Percentiles rank a stretch among this genome's conserved stretches.
Evolutionary conservation across 2,329 filamentous ascomycete species (phyloP).

Genomic region (Penicillium polonicum): DNA sequence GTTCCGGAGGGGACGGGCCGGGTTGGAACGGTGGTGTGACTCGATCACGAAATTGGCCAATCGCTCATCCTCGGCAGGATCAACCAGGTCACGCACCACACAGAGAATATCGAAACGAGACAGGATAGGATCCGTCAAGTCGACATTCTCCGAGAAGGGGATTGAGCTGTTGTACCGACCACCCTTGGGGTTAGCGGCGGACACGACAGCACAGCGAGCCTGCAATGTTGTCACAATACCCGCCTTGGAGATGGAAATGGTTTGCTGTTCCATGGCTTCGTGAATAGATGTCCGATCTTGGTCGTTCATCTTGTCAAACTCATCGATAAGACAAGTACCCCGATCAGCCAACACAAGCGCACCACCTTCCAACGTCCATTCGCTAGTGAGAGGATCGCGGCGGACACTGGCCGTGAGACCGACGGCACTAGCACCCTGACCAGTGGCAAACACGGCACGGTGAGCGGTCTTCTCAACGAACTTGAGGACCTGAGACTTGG

Average conservation of each 20-base stretch:
- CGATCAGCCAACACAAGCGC: conserved; percentile 92
- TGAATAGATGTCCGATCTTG: conserved; percentile 97
- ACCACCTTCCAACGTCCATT: conserved; percentile 97
- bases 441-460: conserved; percentile 93
- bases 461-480: conserved; percentile 98
- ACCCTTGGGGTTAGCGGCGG: conserved; percentile 92
- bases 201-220: conserved; percentile 92
- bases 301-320: conserved; percentile 99
- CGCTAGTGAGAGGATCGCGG: conserved; percentile 88
- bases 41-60: conserved; percentile 92
- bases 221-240: conserved; percentile 97
- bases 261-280: conserved; percentile 99
- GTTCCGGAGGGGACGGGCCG: conserved; percentile 54
- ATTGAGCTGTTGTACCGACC: conserved; percentile 96
- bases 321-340: conserved; percentile 93
- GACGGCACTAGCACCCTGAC: conserved; percentile 93
- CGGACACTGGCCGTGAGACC: conserved; percentile 96
- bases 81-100: conserved; percentile 92
- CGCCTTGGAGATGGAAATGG: conserved; percentile 97
- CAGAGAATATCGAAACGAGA: conserved; percentile 98
- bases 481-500: conserved; percentile 96
- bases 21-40: conserved; percentile 88
- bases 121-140: conserved; percentile 93
- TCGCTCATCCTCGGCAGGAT: conserved; percentile 87
- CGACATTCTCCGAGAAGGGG: conserved; percentile 93